These are phyloP conservation scores for Climacium dendroides DNA, from an alignment of 225 moss, liverwort and hornwort genomes.

Conservation along the genomic window DNA sequence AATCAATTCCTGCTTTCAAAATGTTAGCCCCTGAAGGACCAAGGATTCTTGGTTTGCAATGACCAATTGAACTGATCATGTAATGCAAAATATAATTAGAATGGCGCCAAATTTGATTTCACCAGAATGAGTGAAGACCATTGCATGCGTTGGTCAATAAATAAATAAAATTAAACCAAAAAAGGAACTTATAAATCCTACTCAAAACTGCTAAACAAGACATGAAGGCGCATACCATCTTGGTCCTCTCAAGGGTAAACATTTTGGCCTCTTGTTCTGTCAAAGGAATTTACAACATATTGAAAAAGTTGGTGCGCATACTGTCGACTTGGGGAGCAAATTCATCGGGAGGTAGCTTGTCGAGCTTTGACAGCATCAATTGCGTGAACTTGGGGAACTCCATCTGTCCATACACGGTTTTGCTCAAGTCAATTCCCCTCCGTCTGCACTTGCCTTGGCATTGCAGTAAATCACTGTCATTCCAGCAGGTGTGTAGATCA, in stretches of 20 bases:
- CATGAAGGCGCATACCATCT: background rate
- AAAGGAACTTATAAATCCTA: background rate
- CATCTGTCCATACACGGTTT: constrained; percentile 28
- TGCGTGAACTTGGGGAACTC: constrained; percentile 59
- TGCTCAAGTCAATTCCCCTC: background rate
- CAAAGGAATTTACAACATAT: background rate
- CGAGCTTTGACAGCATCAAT: constrained; percentile 73
- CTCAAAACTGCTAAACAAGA: background rate
- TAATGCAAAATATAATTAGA: background rate
- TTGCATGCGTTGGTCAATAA: background rate
- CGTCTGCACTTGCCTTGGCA: background rate
- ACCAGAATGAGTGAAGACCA: background rate
- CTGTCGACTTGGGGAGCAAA: constrained; percentile 30
- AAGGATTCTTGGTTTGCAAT: background rate
- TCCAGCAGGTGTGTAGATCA: background rate
- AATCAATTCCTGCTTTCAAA: background rate
- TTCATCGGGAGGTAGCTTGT: constrained; percentile 36
- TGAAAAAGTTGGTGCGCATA: background rate
- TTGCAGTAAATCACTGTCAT: background rate
- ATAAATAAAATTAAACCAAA: background rate
- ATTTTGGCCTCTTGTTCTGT: background rate
- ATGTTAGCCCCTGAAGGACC: background rate
- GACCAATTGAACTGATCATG: no score
- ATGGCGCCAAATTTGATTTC: background rate
- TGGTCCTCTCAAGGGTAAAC: background rate